phyloP scores from a whole-genome alignment of 371 early-diverging fungal genomes.

The Mortierella sp. region DNA sequence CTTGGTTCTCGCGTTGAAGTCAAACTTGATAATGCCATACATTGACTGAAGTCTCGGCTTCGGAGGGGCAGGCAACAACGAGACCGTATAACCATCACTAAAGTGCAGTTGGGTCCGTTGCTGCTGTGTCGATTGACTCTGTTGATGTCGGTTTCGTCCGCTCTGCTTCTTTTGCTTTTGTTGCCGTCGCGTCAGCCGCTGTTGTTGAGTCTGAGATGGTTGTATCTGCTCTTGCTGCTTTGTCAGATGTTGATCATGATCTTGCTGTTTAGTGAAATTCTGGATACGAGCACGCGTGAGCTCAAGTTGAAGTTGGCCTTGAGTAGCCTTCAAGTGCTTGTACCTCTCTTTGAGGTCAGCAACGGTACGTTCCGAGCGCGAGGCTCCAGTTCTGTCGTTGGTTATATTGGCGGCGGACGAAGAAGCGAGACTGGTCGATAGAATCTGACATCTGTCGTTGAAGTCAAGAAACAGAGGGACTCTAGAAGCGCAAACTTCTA shows the following conservation, averaged over 20 bases:
- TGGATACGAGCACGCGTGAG: constrained; percentile 19
- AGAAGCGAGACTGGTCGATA: not conserved
- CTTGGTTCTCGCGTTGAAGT: too few relatives aligned
- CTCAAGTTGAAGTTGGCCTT: constrained; percentile 33
- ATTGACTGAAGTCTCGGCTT: too few relatives aligned
- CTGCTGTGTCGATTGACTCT: too few relatives aligned
- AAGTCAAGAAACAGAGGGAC: constrained; percentile 21
- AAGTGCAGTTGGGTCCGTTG: too few relatives aligned
- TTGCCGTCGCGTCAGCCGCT: too few relatives aligned
- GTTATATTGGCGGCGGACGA: not conserved
- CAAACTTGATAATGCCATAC: too few relatives aligned
- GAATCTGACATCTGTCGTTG: not conserved
- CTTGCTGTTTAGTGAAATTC: constrained; percentile 3
- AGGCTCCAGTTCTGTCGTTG: not conserved
- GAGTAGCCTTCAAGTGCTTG: constrained; percentile 23
- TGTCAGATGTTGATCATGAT: not conserved
- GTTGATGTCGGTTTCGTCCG: too few relatives aligned
- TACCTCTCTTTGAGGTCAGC: constrained; percentile 23
- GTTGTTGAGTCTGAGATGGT: too few relatives aligned
- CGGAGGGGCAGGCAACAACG: too few relatives aligned
- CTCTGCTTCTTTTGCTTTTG: too few relatives aligned
- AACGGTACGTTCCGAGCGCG: constrained; percentile 3
- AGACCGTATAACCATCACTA: too few relatives aligned
- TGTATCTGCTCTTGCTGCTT: too few relatives aligned
- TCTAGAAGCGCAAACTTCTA: not conserved